These are phyloP conservation scores for Plenodomus tracheiphilus DNA, from an alignment of 2,329 filamentous ascomycete genomes.

Conservation along the genomic window DNA sequence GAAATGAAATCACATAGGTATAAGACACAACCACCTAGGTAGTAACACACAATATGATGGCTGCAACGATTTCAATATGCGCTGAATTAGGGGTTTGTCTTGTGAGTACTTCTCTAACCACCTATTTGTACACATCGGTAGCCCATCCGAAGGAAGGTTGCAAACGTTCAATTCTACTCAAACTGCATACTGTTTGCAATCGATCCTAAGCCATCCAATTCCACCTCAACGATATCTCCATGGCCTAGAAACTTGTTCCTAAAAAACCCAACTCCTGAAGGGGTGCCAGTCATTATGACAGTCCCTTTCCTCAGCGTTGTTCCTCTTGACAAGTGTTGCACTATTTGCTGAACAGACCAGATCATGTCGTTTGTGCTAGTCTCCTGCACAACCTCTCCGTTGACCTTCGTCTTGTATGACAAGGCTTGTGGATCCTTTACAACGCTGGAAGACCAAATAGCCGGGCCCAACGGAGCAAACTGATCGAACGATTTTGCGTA, in stretches of 20 bases:
- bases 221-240: constrained; percentile 46
- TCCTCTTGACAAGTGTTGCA: constrained; percentile 48
- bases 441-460: too few species aligned
- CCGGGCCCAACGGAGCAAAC: constrained; percentile 55
- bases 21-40: too few species aligned
- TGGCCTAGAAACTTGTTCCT: constrained; percentile 44
- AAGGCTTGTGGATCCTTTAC: too few species aligned
- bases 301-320: constrained; percentile 46
- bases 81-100: too few species aligned
- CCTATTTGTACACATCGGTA: too few species aligned
- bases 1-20: too few species aligned
- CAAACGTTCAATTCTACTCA: not conserved
- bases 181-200: not conserved
- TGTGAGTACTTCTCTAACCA: too few species aligned
- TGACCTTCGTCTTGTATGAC: constrained; percentile 43
- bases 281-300: constrained; percentile 52
- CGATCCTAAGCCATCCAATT: constrained; percentile 8
- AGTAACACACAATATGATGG: too few species aligned
- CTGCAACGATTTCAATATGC: too few species aligned
- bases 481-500: constrained; percentile 58
- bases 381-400: constrained; percentile 51
- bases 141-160: too few species aligned
- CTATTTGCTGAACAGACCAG: constrained; percentile 47
- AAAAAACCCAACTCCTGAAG: constrained; percentile 48
- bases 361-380: constrained; percentile 43